Evolutionary conservation across 129 eudicot genomes (phyloP), one percentile per base, ranked within the genome.

Genomic region (Logfia minima): DNA sequence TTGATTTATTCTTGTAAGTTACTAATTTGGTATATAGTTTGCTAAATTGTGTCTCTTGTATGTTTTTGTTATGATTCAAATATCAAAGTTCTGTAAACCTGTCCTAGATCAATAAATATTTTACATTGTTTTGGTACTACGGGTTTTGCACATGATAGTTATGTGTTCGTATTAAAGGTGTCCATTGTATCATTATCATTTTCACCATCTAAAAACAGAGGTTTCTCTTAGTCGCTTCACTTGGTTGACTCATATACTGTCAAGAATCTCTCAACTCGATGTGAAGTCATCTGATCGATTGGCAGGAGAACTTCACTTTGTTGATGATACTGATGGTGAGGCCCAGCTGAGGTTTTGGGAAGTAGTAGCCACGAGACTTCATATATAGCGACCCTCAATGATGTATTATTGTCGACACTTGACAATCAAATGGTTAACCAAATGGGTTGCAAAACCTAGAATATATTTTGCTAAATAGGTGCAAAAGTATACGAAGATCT

Each of bases 11-110:
- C 43, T 69, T 59, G 83, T 68, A 48, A 14, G 18, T 22, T 9
- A 19, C 62, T 6, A 76, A 83, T 81, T 80, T 68, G 81, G 82
- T 86, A 65, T 61, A 66, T 80, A 83, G 68, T 34, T 66, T 51
- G 60, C 83, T 63, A 7, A 45, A 28, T 28, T 51, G 62, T 35
- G 58, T 17, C 76, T 29, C 26, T 21, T 68, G 76, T 83, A 60
- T 70, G 58, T 74, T 60, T 74, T 70, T 43, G 58, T 62, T 66
- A 52, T 62, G 79, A 43, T 70, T 45, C 74, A 22, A 13, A 1
- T 80, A 72, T 53, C 11, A 11, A 71, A 10, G 70, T 81, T 71
- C 22, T 82, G 82, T 79, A 78, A 43, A 59, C 79, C 55, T 66
- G 76, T 70, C 35, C 37, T 51, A 13, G 81, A 64, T 78, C 65